Evolutionary conservation across 148 eudicot species (phyloP).

Genomic region (Rhododendron williamsianum): DNA sequence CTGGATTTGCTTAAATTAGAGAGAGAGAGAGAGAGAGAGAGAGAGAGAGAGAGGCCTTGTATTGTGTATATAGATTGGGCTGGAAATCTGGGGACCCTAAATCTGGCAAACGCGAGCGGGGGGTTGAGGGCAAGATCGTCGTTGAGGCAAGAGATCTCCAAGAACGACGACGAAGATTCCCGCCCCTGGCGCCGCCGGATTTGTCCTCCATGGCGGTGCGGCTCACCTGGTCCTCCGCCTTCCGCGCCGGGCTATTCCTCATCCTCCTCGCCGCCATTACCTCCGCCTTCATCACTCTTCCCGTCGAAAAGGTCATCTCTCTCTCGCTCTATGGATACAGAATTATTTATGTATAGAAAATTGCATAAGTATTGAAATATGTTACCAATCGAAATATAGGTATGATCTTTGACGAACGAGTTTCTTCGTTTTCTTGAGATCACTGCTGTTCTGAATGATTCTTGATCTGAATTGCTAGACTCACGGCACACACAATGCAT

Average conservation of each 20-base stretch:
- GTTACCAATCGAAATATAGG: background rate
- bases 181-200: slow-evolving; percentile 49
- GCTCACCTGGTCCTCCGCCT: slow-evolving; percentile 45
- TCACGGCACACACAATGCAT: background rate
- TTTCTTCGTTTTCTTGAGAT: slow-evolving; percentile 2
- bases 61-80: background rate
- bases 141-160: slow-evolving; percentile 24
- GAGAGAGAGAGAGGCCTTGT: background rate
- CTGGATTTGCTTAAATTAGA: background rate
- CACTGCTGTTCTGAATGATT: background rate
- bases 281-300: slow-evolving; percentile 70
- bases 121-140: slow-evolving; percentile 34
- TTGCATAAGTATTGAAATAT: background rate
- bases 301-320: slow-evolving; percentile 63
- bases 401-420: background rate
- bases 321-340: background rate
- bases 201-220: slow-evolving; percentile 35
- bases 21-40: background rate
- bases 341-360: background rate
- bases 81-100: slow-evolving; percentile 1
- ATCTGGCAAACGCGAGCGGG: slow-evolving; percentile 26
- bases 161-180: slow-evolving; percentile 27
- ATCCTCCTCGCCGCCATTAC: slow-evolving; percentile 56
- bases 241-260: slow-evolving; percentile 45
- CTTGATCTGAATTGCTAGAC: background rate